phyloP scores from a whole-genome alignment of 1,284 basidiomycete genomes.

The Pyrrhoderma lamaoense region DNA sequence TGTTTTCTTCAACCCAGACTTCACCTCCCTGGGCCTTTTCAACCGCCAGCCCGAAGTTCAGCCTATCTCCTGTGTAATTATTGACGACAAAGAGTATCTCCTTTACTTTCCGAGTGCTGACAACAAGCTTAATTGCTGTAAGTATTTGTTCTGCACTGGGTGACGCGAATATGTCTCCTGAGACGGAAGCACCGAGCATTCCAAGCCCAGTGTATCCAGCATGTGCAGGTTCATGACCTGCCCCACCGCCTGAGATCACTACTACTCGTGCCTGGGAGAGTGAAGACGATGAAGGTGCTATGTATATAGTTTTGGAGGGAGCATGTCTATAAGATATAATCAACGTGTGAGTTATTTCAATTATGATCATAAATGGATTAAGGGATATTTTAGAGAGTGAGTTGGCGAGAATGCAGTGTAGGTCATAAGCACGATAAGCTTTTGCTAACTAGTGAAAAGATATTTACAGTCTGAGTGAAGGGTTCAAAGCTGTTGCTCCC shows the following conservation, averaged over 20 bases:
- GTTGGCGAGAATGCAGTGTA: too few species aligned
- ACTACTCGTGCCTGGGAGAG: constrained; percentile 35
- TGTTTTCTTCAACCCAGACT: background rate
- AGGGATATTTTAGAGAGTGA: too few species aligned
- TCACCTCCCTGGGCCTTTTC: constrained; percentile 46
- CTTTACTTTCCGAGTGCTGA: constrained; percentile 21
- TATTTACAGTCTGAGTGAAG: constrained; percentile 42
- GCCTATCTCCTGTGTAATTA: constrained; percentile 52
- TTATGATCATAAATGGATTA: too few species aligned
- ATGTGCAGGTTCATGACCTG: constrained; percentile 65
- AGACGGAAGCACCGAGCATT: constrained; percentile 53
- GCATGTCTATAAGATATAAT: constrained; percentile 21
- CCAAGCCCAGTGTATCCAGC: constrained; percentile 51
- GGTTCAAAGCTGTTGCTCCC: constrained; percentile 47
- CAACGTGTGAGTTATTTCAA: too few species aligned
- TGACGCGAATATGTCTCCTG: constrained; percentile 59
- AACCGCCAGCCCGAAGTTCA: constrained; percentile 65
- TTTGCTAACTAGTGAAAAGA: background rate
- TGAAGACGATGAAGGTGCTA: too few species aligned
- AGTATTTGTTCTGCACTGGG: constrained; percentile 56
- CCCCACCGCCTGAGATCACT: constrained; percentile 59
- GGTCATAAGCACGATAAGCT: too few species aligned
- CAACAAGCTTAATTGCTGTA: constrained; percentile 42
- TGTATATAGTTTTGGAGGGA: constrained; percentile 34
- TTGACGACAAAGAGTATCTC: constrained; percentile 38